phyloP scores from a whole-genome alignment of 441 rosid genomes.

The Populus hybrid region DNA sequence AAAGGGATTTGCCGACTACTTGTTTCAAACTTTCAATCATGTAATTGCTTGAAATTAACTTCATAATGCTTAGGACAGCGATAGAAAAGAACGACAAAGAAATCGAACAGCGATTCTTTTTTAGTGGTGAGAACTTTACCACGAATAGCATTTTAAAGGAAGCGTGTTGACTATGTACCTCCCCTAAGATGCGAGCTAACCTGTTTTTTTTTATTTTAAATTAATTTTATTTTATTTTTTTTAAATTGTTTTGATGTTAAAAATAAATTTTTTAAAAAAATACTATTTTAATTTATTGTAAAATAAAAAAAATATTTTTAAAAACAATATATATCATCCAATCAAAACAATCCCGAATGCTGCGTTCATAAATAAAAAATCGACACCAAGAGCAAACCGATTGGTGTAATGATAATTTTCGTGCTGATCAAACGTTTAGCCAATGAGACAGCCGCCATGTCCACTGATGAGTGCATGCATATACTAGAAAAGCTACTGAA shows the following conservation, averaged over 20 bases:
- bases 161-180: neutral
- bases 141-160: neutral
- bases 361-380: too few relatives aligned
- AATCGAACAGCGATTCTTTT: neutral
- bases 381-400: neutral
- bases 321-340: too few relatives aligned
- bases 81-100: neutral
- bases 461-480: neutral
- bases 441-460: neutral
- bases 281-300: too few relatives aligned
- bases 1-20: neutral
- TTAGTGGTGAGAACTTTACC: neutral
- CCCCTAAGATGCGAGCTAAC: too few relatives aligned
- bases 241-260: too few relatives aligned
- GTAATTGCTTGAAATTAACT: neutral
- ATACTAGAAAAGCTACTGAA: neutral
- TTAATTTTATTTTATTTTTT: too few relatives aligned
- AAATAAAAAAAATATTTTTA: too few relatives aligned
- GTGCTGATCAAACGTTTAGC: neutral
- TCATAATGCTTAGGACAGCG: neutral
- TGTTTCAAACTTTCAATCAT: neutral
- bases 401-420: neutral
- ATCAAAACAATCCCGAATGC: too few relatives aligned
- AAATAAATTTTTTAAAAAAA: too few relatives aligned
- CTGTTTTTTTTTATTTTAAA: too few relatives aligned